Conservation (phyloP, 257 asterid species). For the Linaria vulgaris region DNA sequence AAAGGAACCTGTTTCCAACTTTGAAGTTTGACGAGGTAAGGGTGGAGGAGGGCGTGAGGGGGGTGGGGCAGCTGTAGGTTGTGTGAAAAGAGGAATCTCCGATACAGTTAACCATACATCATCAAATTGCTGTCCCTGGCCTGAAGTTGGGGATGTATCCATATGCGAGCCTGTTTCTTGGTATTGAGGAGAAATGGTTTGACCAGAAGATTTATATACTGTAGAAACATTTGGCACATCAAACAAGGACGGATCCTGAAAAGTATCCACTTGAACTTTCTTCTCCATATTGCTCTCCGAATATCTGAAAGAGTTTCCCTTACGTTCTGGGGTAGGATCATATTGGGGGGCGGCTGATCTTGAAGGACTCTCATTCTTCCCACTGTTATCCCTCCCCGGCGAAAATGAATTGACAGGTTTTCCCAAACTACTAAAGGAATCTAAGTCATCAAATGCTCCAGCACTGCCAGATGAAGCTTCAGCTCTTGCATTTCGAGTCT, state of each 20-base stretch:
- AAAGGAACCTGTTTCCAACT: constrained; percentile 46
- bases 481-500: constrained; percentile 54
- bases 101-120: constrained; percentile 88
- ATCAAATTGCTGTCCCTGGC: constrained; percentile 50
- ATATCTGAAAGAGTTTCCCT: constrained; percentile 47
- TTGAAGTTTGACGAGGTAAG: constrained; percentile 59
- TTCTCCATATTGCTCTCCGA: constrained; percentile 52
- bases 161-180: constrained; percentile 49
- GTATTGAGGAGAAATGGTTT: constrained; percentile 55
- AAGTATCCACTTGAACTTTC: constrained; percentile 49
- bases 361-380: constrained; percentile 55
- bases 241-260: constrained; percentile 70
- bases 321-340: constrained; percentile 46
- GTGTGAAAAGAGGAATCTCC: constrained; percentile 91
- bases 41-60: constrained; percentile 98
- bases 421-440: constrained; percentile 61
- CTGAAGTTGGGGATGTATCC: constrained; percentile 61
- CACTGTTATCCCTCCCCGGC: constrained; percentile 49
- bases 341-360: constrained; percentile 49
- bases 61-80: constrained; percentile 89
- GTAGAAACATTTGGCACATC: constrained; percentile 63
- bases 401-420: constrained; percentile 59
- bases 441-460: constrained; percentile 76
- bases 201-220: constrained; percentile 54
- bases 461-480: constrained; percentile 56